Percentiles rank a stretch among this genome's conserved stretches.
Evolutionary conservation across 2,329 filamentous ascomycete genomes (phyloP).

Genomic region (Graphilbum sp.): DNA sequence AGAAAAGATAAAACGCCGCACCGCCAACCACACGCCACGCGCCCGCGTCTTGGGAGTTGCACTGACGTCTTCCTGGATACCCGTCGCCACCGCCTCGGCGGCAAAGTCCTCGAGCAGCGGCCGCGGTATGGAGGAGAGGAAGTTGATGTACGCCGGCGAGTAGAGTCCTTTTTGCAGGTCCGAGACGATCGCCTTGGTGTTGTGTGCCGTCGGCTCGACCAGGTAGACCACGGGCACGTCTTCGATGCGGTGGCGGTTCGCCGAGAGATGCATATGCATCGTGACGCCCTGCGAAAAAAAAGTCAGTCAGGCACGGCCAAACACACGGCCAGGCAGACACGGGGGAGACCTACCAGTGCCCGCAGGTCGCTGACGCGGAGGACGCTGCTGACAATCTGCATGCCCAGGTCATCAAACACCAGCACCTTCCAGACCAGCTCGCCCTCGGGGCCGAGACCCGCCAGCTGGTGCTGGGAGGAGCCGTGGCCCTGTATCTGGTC

Average conservation of each 20-base stretch:
- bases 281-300: slow-evolving; percentile 52
- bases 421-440: slow-evolving; percentile 96
- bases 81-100: slow-evolving; percentile 65
- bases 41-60: no score
- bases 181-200: slow-evolving; percentile 65
- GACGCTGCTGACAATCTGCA: slow-evolving; percentile 94
- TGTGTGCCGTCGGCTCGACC: slow-evolving; percentile 71
- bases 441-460: slow-evolving; percentile 73
- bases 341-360: slow-evolving; percentile 34
- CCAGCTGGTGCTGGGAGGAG: slow-evolving; percentile 39
- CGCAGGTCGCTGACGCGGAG: slow-evolving; percentile 85
- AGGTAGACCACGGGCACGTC: slow-evolving; percentile 95
- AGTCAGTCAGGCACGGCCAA: neutral
- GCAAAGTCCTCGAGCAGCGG: slow-evolving; percentile 91
- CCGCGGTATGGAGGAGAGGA: slow-evolving; percentile 81
- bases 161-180: slow-evolving; percentile 83
- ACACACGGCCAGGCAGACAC: neutral
- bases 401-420: slow-evolving; percentile 78
- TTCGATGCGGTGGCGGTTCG: slow-evolving; percentile 73
- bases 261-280: slow-evolving; percentile 80
- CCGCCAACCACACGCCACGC: no score
- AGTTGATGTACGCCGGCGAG: slow-evolving; percentile 89
- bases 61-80: slow-evolving; percentile 49
- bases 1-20: no score
- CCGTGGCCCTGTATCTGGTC: slow-evolving; percentile 41